phyloP scores from a whole-genome alignment of 768 basidiomycete species.

The Candolleomyces eurysporus region DNA sequence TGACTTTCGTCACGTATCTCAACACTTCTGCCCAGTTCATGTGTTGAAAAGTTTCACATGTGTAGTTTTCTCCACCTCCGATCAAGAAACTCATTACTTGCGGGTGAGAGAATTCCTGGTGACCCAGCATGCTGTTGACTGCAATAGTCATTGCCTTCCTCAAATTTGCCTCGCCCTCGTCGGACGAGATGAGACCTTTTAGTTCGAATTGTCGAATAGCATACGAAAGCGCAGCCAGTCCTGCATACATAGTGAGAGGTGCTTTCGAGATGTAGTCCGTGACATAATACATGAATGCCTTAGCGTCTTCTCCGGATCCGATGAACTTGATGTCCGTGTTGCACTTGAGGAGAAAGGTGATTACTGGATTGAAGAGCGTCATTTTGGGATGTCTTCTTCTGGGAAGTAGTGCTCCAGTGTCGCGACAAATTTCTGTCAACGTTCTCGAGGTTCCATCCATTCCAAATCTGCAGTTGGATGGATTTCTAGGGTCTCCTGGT shows the following conservation, averaged over 20 bases:
- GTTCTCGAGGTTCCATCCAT: neutral
- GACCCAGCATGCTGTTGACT: constrained; percentile 9
- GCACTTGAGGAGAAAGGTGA: neutral
- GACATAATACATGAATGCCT: constrained; percentile 11
- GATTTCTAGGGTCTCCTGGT: neutral
- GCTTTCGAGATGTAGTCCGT: constrained; percentile 13
- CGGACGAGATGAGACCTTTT: no score
- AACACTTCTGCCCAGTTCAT: neutral
- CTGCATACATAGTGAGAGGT: constrained; percentile 2
- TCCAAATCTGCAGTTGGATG: neutral
- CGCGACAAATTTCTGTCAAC: neutral
- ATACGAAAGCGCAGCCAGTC: neutral
- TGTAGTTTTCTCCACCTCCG: constrained; percentile 11
- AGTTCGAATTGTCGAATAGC: neutral
- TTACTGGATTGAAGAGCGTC: neutral
- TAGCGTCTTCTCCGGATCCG: neutral
- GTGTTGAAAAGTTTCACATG: neutral
- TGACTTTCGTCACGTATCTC: neutral
- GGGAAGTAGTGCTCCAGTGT: neutral
- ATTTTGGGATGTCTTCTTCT: neutral
- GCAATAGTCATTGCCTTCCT: neutral
- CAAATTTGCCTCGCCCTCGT: constrained; percentile 6
- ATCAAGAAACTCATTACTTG: constrained; percentile 28
- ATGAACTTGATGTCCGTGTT: constrained; percentile 12
- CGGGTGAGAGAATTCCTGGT: constrained; percentile 26